A percentile compares a stretch with the other conserved stretches of the same genome.
phyloP scores from a whole-genome alignment of 495 filamentous ascomycete species.

The Podospora australis region DNA sequence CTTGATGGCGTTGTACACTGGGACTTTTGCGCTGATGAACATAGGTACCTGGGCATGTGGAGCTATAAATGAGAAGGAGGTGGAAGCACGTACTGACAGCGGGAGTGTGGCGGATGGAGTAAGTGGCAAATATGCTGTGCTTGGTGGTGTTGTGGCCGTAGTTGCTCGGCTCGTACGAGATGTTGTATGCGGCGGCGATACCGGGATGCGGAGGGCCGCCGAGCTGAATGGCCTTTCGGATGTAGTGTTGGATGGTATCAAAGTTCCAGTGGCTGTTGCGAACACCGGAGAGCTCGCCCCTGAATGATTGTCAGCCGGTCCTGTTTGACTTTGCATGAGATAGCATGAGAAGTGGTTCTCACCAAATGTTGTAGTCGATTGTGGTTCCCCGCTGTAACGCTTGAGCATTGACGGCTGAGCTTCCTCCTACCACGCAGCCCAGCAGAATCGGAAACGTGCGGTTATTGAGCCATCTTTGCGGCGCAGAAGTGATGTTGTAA shows the following conservation, averaged over 20 bases:
- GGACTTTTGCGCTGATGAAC: background rate
- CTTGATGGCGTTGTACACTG: background rate
- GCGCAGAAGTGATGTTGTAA: conserved; percentile 13
- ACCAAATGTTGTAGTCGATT: background rate
- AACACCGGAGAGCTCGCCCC: conserved; percentile 34
- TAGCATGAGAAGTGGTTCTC: background rate
- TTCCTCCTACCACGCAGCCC: conserved; percentile 37
- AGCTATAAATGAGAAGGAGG: too few species aligned
- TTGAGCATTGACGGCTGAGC: conserved; percentile 41
- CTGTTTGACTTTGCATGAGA: background rate
- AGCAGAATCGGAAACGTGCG: conserved; percentile 20
- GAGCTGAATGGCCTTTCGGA: conserved; percentile 23
- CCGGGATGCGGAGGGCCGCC: conserved; percentile 14
- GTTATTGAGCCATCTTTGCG: conserved; percentile 28
- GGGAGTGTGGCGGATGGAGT: background rate
- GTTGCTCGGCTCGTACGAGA: conserved; percentile 27
- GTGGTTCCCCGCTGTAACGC: conserved; percentile 24
- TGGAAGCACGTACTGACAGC: background rate
- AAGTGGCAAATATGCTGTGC: conserved; percentile 4
- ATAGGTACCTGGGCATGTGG: background rate
- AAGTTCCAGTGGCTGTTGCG: conserved; percentile 35
- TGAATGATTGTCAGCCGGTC: conserved; percentile 10
- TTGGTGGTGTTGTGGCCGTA: conserved; percentile 25
- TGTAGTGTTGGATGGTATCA: conserved; percentile 35
- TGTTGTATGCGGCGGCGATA: conserved; percentile 17